Evolutionary conservation across 2,329 filamentous ascomycete genomes (phyloP), one percentile per base, ranked within the genome.

Genomic region (Sarocladium strictum): DNA sequence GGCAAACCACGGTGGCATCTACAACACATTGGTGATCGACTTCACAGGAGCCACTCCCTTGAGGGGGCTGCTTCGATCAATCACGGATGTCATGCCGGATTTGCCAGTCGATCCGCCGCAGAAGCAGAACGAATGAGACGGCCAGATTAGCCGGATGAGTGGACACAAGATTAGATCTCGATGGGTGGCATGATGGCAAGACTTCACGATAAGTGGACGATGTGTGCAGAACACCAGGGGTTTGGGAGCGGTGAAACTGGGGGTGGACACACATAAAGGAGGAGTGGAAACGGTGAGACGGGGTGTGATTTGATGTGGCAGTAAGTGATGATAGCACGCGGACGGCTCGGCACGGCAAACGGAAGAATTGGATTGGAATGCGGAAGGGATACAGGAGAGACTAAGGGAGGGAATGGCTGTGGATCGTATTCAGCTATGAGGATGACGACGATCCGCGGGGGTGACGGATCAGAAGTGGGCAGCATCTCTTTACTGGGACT

Each of bases 151-250:
- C 15, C 23, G 38, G 47, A 29, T 51, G 10, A 35, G 29, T 19
- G 47, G 47, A 29, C 17, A 21, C 7, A 33, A 19, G 43, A 15
- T 29, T 6, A n/a, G 23, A 51, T 51, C 47, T 51, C 47, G 29
- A 51, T 51, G 38, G 4, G 3, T 23, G 23, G 27, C 14, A 51
- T 23, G 15, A 35, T 4, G 47, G 47, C 23, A 32, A 51, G 47
- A n/a, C 24, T 15, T 51, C 47, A 51, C 47, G 47, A 51, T 51
- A n/a, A 51, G 27, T 51, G 47, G 47, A 51, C 15, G 27, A 51
- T 51, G 26, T 7, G 14, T 11, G 10, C n/a, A 33, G 35, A 51
- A 35, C 47, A 35, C 26, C 29, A 35, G 15, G 27, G 12, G 47
- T 33, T 21, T 21, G 27, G 27, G 35, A 51, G 47, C 27, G 47